Conservation (phyloP, 2,329 filamentous ascomycete species). For the Epichloe sp. region DNA sequence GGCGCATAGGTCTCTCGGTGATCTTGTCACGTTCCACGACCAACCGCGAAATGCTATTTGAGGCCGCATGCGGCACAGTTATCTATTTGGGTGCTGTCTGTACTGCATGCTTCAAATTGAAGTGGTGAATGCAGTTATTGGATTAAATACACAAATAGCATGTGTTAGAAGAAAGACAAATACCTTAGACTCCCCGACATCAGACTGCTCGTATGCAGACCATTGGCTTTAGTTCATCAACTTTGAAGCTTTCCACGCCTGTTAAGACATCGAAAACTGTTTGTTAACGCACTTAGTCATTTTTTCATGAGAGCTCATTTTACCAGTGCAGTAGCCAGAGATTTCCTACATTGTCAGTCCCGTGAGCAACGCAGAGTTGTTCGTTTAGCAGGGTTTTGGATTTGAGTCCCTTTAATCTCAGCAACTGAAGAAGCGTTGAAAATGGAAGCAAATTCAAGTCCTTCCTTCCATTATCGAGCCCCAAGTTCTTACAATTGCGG, state of each 20-base stretch:
- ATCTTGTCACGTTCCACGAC: slow-evolving; percentile 6
- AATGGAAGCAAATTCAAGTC: not conserved
- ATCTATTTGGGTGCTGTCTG: not conserved
- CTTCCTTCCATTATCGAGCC: not conserved
- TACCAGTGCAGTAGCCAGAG: not conserved
- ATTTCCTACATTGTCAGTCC: not conserved
- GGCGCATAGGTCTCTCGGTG: slow-evolving; percentile 6
- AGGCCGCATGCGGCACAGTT: slow-evolving; percentile 10
- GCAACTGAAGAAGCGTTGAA: not conserved
- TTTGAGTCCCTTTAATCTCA: not conserved
- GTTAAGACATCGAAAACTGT: not conserved
- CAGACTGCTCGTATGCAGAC: not conserved
- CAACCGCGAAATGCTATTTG: slow-evolving; percentile 7
- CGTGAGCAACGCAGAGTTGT: not conserved
- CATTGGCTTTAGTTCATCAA: not conserved
- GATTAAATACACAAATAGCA: slow-evolving; percentile 5
- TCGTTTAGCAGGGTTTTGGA: no score
- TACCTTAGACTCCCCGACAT: not conserved
- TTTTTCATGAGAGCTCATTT: not conserved
- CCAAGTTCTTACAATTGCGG: not conserved
- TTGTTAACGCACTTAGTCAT: not conserved
- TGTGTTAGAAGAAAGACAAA: not conserved
- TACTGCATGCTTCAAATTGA: not conserved
- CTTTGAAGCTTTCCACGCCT: not conserved
- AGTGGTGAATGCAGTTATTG: not conserved